Evolutionary conservation across 441 rosid genomes (phyloP).

Genomic region (Macaranga tanarius): DNA sequence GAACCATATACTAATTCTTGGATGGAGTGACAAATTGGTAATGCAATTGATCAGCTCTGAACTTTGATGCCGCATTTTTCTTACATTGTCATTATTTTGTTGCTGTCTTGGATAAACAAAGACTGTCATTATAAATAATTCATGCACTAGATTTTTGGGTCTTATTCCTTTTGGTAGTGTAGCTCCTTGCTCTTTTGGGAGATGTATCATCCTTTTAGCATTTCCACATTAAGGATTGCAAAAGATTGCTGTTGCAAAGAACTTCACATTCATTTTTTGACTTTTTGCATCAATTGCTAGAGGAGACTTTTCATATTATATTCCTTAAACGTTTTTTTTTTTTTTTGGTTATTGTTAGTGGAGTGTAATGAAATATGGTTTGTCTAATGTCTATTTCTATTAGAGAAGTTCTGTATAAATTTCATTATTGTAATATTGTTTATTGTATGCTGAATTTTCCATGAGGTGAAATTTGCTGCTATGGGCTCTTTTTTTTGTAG

Average conservation of each 20-base stretch:
- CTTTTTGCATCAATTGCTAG: neutral
- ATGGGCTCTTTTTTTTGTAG: neutral
- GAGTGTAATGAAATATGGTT: neutral
- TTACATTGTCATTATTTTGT: neutral
- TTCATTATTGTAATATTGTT: neutral
- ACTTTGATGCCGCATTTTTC: constrained; percentile 1
- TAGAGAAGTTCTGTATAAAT: neutral
- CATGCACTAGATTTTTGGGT: neutral
- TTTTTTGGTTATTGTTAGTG: neutral
- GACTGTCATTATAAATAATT: neutral
- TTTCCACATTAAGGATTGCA: constrained; percentile 5
- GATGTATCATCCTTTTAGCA: neutral
- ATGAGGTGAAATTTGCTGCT: neutral
- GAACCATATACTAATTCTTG: constrained; percentile 81
- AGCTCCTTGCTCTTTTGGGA: neutral
- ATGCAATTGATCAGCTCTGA: constrained; percentile 20
- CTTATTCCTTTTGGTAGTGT: constrained; percentile 9
- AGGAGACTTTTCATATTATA: neutral
- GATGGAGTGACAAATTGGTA: constrained; percentile 98
- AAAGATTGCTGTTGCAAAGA: neutral
- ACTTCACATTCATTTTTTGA: neutral
- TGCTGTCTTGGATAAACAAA: neutral
- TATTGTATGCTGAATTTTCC: neutral
- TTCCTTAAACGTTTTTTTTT: neutral
- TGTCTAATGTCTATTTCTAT: neutral